phyloP scores from a whole-genome alignment of 805 yeast genomes.

The Schizosaccharomyces osmophilus region DNA sequence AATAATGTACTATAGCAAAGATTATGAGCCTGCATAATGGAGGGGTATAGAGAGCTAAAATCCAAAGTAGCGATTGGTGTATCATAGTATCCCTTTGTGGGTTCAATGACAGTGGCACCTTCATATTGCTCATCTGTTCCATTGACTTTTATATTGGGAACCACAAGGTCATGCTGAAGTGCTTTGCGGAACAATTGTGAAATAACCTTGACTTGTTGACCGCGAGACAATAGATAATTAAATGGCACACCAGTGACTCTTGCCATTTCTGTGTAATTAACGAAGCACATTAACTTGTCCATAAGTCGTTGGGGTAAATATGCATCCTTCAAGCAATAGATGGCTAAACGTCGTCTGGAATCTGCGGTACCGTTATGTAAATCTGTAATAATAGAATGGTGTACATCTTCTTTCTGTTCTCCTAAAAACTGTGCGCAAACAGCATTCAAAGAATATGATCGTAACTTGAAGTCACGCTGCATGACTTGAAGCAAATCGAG shows the following conservation, averaged over 20 bases:
- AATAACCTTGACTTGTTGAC: slow-evolving; percentile 92
- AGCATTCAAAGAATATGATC: slow-evolving; percentile 84
- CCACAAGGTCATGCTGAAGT: slow-evolving; percentile 56
- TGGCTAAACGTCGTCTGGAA: slow-evolving; percentile 84
- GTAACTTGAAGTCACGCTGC: slow-evolving; percentile 80
- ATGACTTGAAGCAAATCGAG: slow-evolving; percentile 76
- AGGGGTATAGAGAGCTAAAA: slow-evolving; percentile 91
- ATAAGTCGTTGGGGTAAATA: slow-evolving; percentile 66
- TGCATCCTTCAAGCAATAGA: slow-evolving; percentile 90
- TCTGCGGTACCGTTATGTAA: slow-evolving; percentile 80
- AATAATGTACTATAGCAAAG: slow-evolving; percentile 80
- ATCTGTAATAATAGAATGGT: slow-evolving; percentile 85
- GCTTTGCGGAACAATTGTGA: slow-evolving; percentile 91
- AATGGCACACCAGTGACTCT: slow-evolving; percentile 98
- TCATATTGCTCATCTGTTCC: slow-evolving; percentile 85
- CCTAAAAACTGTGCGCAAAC: slow-evolving; percentile 83
- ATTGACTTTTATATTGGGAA: slow-evolving; percentile 66
- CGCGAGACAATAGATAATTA: slow-evolving; percentile 65
- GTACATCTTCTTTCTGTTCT: slow-evolving; percentile 96
- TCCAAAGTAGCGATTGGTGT: slow-evolving; percentile 94
- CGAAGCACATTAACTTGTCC: slow-evolving; percentile 86
- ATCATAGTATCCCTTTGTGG: slow-evolving; percentile 81
- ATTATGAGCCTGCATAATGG: slow-evolving; percentile 98
- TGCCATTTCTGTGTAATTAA: slow-evolving; percentile 96
- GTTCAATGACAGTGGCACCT: slow-evolving; percentile 98